Base-by-base conservation (phyloP, 2,329 filamentous ascomycete species). In the Pseudogymnoascus sp. region DNA sequence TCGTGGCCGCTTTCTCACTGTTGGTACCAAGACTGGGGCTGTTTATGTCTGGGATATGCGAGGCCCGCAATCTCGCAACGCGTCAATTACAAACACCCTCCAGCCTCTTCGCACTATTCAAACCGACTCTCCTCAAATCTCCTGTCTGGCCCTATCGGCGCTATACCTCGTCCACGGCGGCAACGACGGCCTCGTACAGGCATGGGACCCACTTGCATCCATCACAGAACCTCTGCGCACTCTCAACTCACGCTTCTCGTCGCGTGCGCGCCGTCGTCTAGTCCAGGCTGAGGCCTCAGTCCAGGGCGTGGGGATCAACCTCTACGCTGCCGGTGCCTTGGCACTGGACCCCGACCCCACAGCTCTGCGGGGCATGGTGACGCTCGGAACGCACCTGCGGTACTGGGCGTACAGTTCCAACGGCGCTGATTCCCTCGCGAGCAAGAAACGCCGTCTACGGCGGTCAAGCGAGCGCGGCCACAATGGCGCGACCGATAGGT, bases 341-440 rank as follows among this genome's bases (percentile, higher is more conserved):
- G 88, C 83, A 66, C 81, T 99, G 1, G 95, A 99, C 69, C 90
- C 93, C 0, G 91, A 97, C 70, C 85, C 95, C 23, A 93, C 91
- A 0, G 81, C 89, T 0, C 82, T 99, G 12, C 88, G 93, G 37
- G 95, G 95, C 5, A 86, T 96, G 65, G 87, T 97, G 1, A 89
- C 93, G 0, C 86, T 96, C 60, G 95, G 95, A 10, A 90, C 89
- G 0, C 89, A 93, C 70, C 78, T 99, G 16, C 89, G 91, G 11
- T 97, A 92, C 74, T 99, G 95, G 95, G 88, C 90, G 3, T 97
- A 96, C 73, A 96, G 90, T 74, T 93, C 92, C n/a, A 83, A 83
- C 23, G 83, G 83, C 8, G 88, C 88, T 0, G 87, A 89, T 70
- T 87, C 91, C 65, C 85, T 88, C 65, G 84, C 88, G 60, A 87